These are phyloP conservation scores for Amyloporia xantha DNA, from an alignment of 768 basidiomycete species.

Conservation along the genomic window DNA sequence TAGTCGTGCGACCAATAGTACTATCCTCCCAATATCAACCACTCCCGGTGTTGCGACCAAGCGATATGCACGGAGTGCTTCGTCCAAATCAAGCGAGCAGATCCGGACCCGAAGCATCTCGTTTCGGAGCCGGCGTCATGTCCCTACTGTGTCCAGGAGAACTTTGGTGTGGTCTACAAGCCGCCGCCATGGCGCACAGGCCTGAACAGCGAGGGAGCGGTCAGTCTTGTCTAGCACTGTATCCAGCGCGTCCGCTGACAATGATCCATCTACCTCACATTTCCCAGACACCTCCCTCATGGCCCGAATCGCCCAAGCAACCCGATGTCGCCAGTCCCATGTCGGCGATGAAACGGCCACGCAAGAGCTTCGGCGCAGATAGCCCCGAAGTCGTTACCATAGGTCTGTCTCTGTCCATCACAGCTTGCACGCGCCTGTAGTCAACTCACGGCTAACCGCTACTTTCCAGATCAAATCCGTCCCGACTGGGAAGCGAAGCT, in stretches of 20 bases:
- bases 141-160: conserved; percentile 95
- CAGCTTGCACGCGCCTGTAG: neutral
- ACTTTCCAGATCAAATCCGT: conserved; percentile 77
- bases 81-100: conserved; percentile 95
- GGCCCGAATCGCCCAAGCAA: conserved; percentile 50
- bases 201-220: conserved; percentile 67
- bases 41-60: conserved; percentile 96
- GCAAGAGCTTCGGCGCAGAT: conserved; percentile 84
- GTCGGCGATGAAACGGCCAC: conserved; percentile 49
- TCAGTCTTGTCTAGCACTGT: conserved; percentile 30
- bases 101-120: conserved; percentile 91
- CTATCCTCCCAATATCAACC: conserved; percentile 95
- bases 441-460: neutral
- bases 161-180: conserved; percentile 89
- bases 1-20: conserved; percentile 48
- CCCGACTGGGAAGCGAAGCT: conserved; percentile 98
- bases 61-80: conserved; percentile 99
- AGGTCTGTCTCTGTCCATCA: conserved; percentile 38
- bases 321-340: conserved; percentile 10
- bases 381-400: conserved; percentile 88
- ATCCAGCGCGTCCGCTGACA: neutral
- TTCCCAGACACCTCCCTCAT: conserved; percentile 34
- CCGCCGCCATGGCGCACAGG: conserved; percentile 79
- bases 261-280: neutral
- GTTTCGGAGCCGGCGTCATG: conserved; percentile 96